Percentiles rank a stretch among this genome's conserved stretches.
Conservation (phyloP, 192 early-diverging fungal species). For the Helicostylum pulchrum region DNA sequence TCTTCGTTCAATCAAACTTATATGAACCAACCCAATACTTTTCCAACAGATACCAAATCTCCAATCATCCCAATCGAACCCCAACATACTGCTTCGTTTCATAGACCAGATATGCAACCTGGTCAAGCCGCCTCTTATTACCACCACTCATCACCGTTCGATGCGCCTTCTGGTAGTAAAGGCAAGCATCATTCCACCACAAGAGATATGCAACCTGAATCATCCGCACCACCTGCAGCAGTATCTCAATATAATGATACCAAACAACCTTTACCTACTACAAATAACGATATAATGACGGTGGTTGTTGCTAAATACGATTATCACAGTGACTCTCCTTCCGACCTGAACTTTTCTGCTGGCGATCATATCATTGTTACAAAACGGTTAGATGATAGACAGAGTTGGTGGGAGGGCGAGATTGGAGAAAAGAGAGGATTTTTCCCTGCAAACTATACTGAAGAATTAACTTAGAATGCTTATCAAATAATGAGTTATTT, state of each 20-base stretch:
- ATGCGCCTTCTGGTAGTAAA: neutral
- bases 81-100: no score
- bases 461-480: neutral
- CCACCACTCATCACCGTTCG: neutral
- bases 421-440: conserved; percentile 15
- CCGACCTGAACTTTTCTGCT: conserved; percentile 33
- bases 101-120: no score
- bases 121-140: neutral
- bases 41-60: neutral
- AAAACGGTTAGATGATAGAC: conserved; percentile 18
- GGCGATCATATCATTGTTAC: conserved; percentile 39
- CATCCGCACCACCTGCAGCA: neutral
- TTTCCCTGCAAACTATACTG: conserved; percentile 28
- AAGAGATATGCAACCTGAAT: neutral
- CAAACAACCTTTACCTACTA: conserved; percentile 26
- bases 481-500: no score
- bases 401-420: conserved; percentile 43
- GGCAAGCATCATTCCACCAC: neutral
- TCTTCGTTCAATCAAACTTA: neutral
- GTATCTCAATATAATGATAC: neutral
- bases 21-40: neutral
- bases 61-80: no score
- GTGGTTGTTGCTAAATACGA: conserved; percentile 37
- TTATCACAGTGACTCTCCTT: conserved; percentile 28
- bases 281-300: neutral